Conservation (phyloP, 179 eudicot genomes). For the Silene vulgaris region DNA sequence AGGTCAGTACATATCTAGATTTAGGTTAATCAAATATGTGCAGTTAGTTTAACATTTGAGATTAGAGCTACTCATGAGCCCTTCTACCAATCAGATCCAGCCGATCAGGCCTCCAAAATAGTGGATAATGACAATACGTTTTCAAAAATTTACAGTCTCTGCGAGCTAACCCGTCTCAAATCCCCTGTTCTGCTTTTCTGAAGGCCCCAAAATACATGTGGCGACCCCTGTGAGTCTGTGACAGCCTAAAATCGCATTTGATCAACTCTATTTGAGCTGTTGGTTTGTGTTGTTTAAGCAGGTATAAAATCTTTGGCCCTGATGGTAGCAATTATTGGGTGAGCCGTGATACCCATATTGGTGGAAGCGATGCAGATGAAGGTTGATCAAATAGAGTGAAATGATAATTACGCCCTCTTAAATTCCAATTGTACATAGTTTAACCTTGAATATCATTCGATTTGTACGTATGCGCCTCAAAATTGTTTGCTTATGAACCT, state of each 20-base stretch:
- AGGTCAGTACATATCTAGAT: constrained; percentile 48
- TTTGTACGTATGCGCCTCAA: constrained; percentile 27
- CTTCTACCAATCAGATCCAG: background rate
- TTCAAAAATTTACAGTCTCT: background rate
- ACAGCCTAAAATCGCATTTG: too few relatives aligned
- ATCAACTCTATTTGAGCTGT: constrained; percentile 12
- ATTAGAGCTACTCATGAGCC: background rate
- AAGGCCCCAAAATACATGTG: background rate
- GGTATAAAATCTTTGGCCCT: constrained; percentile 76
- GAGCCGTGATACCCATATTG: constrained; percentile 52
- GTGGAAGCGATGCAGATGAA: constrained; percentile 87
- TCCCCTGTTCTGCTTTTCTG: too few relatives aligned
- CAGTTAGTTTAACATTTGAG: background rate
- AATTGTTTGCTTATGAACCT: constrained; percentile 20
- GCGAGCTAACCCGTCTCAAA: too few relatives aligned
- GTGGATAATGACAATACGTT: background rate
- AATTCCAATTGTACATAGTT: constrained; percentile 29
- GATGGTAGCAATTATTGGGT: constrained; percentile 79
- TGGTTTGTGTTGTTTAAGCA: constrained; percentile 26
- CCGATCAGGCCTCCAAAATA: background rate
- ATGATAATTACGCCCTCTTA: constrained; percentile 27
- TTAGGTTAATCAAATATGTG: background rate
- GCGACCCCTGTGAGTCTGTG: background rate
- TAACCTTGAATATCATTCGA: constrained; percentile 28
- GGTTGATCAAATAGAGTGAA: constrained; percentile 36